Percentiles rank a stretch among this genome's conserved stretches.
Conservation (phyloP, 1,284 basidiomycete genomes). For the Vanrija sp. region DNA sequence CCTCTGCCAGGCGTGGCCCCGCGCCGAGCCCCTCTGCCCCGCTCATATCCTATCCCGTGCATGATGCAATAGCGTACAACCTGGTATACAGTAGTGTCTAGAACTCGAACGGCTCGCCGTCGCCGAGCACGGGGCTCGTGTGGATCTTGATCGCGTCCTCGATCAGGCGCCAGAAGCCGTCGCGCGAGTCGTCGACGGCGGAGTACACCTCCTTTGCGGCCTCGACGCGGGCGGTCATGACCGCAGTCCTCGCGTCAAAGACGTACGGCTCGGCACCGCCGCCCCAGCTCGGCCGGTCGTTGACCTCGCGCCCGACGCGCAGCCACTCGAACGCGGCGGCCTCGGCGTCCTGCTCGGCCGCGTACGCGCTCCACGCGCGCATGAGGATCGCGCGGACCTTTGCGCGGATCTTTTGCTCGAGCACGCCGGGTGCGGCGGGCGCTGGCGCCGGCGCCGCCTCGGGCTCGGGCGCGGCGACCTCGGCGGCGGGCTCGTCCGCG, state of each 20-base stretch:
- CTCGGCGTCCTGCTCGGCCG: conserved; percentile 21
- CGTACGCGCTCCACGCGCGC: conserved; percentile 20
- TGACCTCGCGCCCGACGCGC: conserved; percentile 19
- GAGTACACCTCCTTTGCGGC: conserved; percentile 31
- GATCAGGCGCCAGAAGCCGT: conserved; percentile 35
- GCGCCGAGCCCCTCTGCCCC: no score
- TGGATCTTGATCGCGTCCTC: conserved; percentile 27
- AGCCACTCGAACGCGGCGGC: conserved; percentile 36
- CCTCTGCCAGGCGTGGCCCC: no score
- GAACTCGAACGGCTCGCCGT: conserved; percentile 6
- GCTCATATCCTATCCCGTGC: no score
- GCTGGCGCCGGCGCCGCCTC: not conserved
- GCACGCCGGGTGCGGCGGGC: not conserved
- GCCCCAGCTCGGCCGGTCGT: conserved; percentile 15
- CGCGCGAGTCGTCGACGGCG: conserved; percentile 12
- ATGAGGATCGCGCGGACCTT: conserved; percentile 22
- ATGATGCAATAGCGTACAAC: no score
- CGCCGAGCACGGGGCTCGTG: not conserved
- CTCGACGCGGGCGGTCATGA: conserved; percentile 27
- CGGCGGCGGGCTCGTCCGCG: not conserved
- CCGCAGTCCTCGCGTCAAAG: conserved; percentile 5
- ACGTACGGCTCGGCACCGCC: not conserved
- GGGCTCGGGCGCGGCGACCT: not conserved
- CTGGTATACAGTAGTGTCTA: no score
- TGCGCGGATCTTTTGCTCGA: conserved; percentile 21